A percentile compares a stretch with the other conserved stretches of the same genome.
phyloP scores from a whole-genome alignment of 768 basidiomycete species.

The Mrakia frigida region DNA sequence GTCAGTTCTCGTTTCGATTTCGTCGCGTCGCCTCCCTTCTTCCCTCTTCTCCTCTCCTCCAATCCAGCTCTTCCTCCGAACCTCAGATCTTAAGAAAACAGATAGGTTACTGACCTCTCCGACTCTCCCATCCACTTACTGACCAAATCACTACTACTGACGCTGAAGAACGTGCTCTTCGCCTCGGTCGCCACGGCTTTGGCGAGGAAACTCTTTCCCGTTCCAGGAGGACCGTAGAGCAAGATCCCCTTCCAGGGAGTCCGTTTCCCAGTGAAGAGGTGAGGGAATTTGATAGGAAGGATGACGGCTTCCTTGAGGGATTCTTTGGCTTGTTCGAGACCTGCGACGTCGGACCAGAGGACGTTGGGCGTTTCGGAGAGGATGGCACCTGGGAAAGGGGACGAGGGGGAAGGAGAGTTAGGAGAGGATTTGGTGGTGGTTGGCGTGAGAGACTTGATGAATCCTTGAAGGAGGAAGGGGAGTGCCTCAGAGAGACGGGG shows the following conservation, averaged over 20 bases:
- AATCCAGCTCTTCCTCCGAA: neutral
- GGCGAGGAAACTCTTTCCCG: slow-evolving; percentile 92
- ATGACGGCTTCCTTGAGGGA: slow-evolving; percentile 97
- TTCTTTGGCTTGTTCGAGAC: slow-evolving; percentile 89
- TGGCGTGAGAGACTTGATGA: neutral
- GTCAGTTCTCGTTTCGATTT: slow-evolving; percentile 9
- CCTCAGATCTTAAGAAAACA: no score
- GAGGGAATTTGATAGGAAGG: slow-evolving; percentile 98
- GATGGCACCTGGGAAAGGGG: slow-evolving; percentile 69
- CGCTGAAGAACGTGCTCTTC: slow-evolving; percentile 97
- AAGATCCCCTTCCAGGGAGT: slow-evolving; percentile 96
- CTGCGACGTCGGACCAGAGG: slow-evolving; percentile 97
- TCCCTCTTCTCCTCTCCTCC: neutral
- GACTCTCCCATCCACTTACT: slow-evolving; percentile 99
- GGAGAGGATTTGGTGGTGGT: neutral
- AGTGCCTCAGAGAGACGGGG: no score
- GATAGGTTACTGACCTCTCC: slow-evolving; percentile 65
- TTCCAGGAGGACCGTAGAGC: slow-evolving; percentile 94
- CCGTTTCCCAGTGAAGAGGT: slow-evolving; percentile 95
- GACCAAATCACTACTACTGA: slow-evolving; percentile 89
- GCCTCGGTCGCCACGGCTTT: slow-evolving; percentile 99
- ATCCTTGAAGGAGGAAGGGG: neutral
- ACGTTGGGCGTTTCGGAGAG: slow-evolving; percentile 90
- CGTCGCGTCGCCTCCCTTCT: neutral
- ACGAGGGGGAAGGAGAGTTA: neutral